Evolutionary conservation across 371 early-diverging fungal genomes (phyloP), one percentile per base, ranked within the genome.

Genomic region (Apophysomyces trapeziformis): DNA sequence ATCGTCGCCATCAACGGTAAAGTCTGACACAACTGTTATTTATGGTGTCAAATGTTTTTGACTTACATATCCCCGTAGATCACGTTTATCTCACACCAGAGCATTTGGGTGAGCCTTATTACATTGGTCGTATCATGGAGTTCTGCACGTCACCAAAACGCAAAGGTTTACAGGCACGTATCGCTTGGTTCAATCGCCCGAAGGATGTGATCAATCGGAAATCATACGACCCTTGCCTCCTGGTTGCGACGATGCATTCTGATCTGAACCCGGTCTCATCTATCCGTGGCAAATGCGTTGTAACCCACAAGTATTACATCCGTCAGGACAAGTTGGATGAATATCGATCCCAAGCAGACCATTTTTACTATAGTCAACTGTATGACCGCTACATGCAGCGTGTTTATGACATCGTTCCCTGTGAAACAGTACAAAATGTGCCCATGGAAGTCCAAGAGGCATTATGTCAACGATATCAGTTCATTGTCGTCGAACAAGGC

Each of bases 321-420:
- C 72, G 78, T 21, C 68, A 74, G 37, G 76, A 75, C 5, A 80
- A 87, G 44, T 64, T 91, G 46, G 91, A 89, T 4, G 63, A 68
- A 0, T 91, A 90, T 66, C 78, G 79, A 60, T 69, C 73, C 36
- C 67, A 72, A 38, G 83, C 87, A 5, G 90, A 94, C 73, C 83
- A 87, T 70, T 96, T 94, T 72, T 95, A 91, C 69, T 96, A 92
- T 72, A 78, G 85, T 64, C 94, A 92, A 69, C 81, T 95, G 21
- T 96, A 91, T 69, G 96, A 96, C 71, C 87, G 95, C 26, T 95
- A 92, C 76, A 95, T 92, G 44, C 91, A 89, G 58, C 90, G 94
- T 14, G 80, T 94, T 16, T 95, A 93, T 72, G 96, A 96, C 67
- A 91, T 95, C 4, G 74, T 95, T 3, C 93, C 96, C 1, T 85